Evolutionary conservation across 768 basidiomycete genomes (phyloP).

Genomic region (Podaxis sp.): DNA sequence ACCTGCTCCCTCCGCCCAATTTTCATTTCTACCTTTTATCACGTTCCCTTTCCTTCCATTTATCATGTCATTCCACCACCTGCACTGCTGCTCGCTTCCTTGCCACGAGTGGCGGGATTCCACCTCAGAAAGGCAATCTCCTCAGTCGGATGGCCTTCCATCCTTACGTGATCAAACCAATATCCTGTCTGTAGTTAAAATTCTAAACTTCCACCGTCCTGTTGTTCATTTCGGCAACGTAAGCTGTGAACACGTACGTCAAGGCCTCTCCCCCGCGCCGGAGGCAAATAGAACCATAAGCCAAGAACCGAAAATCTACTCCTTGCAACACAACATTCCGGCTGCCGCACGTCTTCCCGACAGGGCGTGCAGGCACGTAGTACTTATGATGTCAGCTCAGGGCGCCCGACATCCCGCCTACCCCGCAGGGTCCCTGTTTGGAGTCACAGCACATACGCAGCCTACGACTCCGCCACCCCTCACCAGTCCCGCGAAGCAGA

Average conservation of each 20-base stretch:
- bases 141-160: not conserved
- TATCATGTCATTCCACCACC: not conserved
- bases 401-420: not conserved
- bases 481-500: slow-evolving; percentile 4
- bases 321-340: not conserved
- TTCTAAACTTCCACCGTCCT: not conserved
- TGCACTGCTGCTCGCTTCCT: not conserved
- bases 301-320: no score
- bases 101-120: not conserved
- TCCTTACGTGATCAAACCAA: not conserved
- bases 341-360: no score
- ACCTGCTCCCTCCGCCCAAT: slow-evolving; percentile 1
- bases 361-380: no score
- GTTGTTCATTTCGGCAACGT: not conserved
- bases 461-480: not conserved
- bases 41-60: not conserved
- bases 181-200: not conserved
- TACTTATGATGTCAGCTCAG: not conserved
- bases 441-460: not conserved
- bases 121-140: slow-evolving; percentile 3
- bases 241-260: not conserved
- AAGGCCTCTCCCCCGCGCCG: not conserved
- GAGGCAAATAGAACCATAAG: no score
- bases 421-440: not conserved
- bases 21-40: not conserved